Evolutionary conservation across 805 yeast species (phyloP).

Genomic region (Vanderwaltozyma yarrowii): DNA sequence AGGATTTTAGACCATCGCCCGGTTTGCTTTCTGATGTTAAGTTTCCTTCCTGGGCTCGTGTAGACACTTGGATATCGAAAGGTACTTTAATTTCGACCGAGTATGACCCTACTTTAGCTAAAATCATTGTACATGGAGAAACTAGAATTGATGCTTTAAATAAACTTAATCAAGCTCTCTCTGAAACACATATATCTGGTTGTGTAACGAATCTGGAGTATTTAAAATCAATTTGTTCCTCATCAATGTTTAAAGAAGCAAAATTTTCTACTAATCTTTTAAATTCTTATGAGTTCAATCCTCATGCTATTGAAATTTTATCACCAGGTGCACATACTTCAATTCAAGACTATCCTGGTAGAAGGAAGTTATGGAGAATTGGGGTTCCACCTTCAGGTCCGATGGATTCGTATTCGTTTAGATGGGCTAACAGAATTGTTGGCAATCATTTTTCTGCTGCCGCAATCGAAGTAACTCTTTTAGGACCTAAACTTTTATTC

Average conservation of each 20-base stretch:
- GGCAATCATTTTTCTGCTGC: conserved; percentile 80
- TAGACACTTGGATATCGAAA: conserved; percentile 87
- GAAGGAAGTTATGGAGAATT: conserved; percentile 51
- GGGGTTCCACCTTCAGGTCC: conserved; percentile 99
- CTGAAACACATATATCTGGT: conserved; percentile 82
- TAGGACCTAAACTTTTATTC: conserved; percentile 79
- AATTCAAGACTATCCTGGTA: conserved; percentile 91
- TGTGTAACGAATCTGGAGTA: conserved; percentile 87
- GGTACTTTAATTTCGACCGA: conserved; percentile 87
- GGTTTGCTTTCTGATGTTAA: conserved; percentile 80
- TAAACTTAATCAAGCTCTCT: conserved; percentile 68
- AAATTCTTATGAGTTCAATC: conserved; percentile 68
- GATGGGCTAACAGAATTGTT: conserved; percentile 82
- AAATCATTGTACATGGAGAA: conserved; percentile 88
- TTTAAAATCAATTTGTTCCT: conserved; percentile 72
- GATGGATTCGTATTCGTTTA: conserved; percentile 87
- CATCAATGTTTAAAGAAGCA: conserved; percentile 75
- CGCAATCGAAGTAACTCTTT: conserved; percentile 80
- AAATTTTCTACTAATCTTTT: conserved; percentile 79
- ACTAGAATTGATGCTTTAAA: conserved; percentile 77
- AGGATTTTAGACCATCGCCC: conserved; percentile 92
- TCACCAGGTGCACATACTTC: conserved; percentile 94
- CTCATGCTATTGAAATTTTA: conserved; percentile 75
- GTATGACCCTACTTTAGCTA: conserved; percentile 93
- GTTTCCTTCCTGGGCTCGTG: conserved; percentile 87